A percentile compares a stretch with the other conserved stretches of the same genome.
phyloP scores from a whole-genome alignment of 371 early-diverging fungal species.

The Mucor irregularis region DNA sequence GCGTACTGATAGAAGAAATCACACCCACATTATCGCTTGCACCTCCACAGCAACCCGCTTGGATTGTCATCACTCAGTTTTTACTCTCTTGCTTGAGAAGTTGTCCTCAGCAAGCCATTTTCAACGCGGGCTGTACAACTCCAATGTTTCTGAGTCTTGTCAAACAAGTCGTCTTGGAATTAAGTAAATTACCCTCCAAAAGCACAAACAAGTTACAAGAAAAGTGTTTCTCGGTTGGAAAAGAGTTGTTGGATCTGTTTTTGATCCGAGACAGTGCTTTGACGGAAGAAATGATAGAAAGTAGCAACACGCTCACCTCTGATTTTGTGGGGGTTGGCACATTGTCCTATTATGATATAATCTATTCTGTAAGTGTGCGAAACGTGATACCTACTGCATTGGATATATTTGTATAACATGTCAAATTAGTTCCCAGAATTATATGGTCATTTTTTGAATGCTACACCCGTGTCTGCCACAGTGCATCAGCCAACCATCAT shows the following conservation, averaged over 20 bases:
- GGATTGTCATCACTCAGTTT: conserved; percentile 46
- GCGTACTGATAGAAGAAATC: conserved; percentile 41
- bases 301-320: neutral
- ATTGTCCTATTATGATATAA: conserved; percentile 45
- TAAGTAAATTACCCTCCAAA: conserved; percentile 35
- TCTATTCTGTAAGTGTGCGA: conserved; percentile 38
- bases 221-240: conserved; percentile 39
- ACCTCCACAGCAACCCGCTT: conserved; percentile 22
- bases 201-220: conserved; percentile 26
- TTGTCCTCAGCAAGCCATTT: conserved; percentile 26
- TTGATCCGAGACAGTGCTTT: conserved; percentile 22
- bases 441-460: conserved; percentile 48
- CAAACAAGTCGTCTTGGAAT: conserved; percentile 43
- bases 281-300: neutral
- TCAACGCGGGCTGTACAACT: conserved; percentile 36
- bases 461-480: conserved; percentile 13
- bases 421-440: conserved; percentile 43
- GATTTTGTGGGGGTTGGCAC: conserved; percentile 16
- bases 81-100: conserved; percentile 44
- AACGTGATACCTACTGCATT: neutral
- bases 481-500: conserved; percentile 37
- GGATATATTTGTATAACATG: neutral
- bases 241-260: conserved; percentile 41
- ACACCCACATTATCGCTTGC: conserved; percentile 32
- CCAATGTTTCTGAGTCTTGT: conserved; percentile 42